phyloP scores from a whole-genome alignment of 495 filamentous ascomycete species.

The Xylaria bambusicola region DNA sequence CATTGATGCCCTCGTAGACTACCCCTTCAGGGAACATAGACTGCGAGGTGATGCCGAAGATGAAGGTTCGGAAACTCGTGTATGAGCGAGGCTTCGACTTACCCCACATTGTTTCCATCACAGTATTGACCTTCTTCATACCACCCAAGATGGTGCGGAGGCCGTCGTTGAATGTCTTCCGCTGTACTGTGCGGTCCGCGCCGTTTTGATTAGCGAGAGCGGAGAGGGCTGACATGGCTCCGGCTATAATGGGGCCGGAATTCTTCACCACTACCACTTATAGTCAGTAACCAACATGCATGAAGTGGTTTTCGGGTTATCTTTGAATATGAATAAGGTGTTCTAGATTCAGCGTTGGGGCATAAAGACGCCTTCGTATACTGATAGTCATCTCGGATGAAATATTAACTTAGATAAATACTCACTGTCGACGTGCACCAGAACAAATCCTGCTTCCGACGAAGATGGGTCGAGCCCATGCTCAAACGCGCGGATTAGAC shows the following conservation, averaged over 20 bases:
- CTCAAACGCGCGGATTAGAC: conserved; percentile 86
- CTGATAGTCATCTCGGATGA: neutral
- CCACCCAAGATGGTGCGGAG: conserved; percentile 61
- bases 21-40: conserved; percentile 91
- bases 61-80: conserved; percentile 85
- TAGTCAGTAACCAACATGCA: conserved; percentile 26
- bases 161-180: conserved; percentile 62
- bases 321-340: too few relatives aligned
- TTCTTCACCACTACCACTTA: conserved; percentile 63
- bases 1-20: conserved; percentile 78
- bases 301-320: too few relatives aligned
- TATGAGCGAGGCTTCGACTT: conserved; percentile 78
- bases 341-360: neutral
- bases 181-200: conserved; percentile 26
- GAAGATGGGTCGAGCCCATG: conserved; percentile 78
- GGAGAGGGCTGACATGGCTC: conserved; percentile 64
- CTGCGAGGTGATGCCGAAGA: conserved; percentile 87
- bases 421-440: conserved; percentile 66
- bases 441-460: conserved; percentile 90
- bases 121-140: conserved; percentile 69
- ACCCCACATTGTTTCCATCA: conserved; percentile 89
- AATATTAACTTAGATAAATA: neutral
- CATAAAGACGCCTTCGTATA: neutral
- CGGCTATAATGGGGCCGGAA: conserved; percentile 69
- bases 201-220: conserved; percentile 47